Percentiles rank a stretch among this genome's conserved stretches.
phyloP scores from a whole-genome alignment of 257 asterid genomes.

The Nicotiana obtusifolia region DNA sequence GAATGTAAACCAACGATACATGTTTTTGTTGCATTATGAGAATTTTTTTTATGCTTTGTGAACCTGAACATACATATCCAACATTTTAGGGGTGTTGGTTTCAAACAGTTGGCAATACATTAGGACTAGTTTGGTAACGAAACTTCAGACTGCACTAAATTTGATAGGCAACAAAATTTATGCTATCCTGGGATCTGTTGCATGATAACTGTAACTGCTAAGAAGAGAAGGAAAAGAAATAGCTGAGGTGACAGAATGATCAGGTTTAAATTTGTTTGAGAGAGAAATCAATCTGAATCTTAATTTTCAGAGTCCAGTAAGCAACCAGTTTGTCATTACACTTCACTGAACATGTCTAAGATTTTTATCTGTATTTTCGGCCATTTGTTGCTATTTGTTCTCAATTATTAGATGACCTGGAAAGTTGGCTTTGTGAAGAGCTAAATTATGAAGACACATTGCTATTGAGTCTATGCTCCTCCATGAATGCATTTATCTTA shows the following conservation, averaged over 20 bases:
- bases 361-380: not conserved
- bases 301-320: not conserved
- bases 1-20: not conserved
- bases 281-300: not conserved
- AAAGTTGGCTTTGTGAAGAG: not conserved
- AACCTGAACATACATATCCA: not conserved
- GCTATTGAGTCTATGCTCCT: not conserved
- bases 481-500: not conserved
- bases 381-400: not conserved
- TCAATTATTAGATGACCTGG: not conserved
- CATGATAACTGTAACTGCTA: not conserved
- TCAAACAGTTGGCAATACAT: not conserved
- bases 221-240: not conserved
- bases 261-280: not conserved
- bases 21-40: not conserved
- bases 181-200: not conserved
- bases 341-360: not conserved
- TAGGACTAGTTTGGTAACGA: not conserved
- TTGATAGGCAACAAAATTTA: not conserved
- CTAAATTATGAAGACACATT: not conserved
- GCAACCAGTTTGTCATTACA: not conserved
- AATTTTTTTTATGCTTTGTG: not conserved
- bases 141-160: not conserved
- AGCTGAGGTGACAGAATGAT: not conserved
- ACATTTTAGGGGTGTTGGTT: not conserved